A percentile compares a stretch with the other conserved stretches of the same genome.
Evolutionary conservation across 2,329 filamentous ascomycete genomes (phyloP).

Genomic region (Cyphellophora europaea): DNA sequence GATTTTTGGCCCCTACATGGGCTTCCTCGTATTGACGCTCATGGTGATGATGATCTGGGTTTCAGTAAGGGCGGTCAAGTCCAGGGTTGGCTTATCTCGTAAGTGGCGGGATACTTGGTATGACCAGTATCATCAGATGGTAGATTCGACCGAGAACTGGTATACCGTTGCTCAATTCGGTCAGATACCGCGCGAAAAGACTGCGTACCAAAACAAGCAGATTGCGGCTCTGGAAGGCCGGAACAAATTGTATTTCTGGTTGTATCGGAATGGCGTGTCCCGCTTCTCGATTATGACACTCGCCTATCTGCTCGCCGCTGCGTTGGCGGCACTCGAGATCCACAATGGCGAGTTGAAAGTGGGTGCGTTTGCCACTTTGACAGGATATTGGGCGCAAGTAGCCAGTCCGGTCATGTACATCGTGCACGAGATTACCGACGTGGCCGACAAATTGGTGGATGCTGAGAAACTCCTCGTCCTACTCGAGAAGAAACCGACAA

Average conservation of each 20-base stretch:
- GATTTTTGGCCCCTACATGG: constrained; percentile 55
- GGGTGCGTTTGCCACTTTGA: constrained; percentile 55
- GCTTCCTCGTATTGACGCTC: constrained; percentile 38
- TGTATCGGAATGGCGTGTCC: constrained; percentile 3
- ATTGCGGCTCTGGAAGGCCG: constrained; percentile 25
- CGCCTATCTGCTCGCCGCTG: constrained; percentile 37
- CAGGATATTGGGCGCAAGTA: constrained; percentile 54
- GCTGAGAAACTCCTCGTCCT: constrained; percentile 46
- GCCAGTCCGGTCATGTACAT: constrained; percentile 41
- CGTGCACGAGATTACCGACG: constrained; percentile 37
- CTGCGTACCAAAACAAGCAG: constrained; percentile 32
- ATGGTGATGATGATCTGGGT: constrained; percentile 44
- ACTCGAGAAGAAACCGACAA: constrained; percentile 37
- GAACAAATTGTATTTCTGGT: constrained; percentile 4
- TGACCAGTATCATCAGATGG: constrained; percentile 44
- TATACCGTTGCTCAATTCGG: constrained; percentile 52
- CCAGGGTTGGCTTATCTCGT: constrained; percentile 31
- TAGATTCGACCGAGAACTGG: constrained; percentile 53
- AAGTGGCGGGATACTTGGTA: constrained; percentile 32
- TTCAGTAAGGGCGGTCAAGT: constrained; percentile 29
- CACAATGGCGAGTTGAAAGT: constrained; percentile 39
- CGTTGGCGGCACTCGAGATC: constrained; percentile 47
- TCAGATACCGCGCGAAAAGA: constrained; percentile 42
- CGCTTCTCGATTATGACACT: constrained; percentile 7
- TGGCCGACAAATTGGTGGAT: constrained; percentile 50